Percentiles rank a stretch among this genome's conserved stretches.
phyloP scores from a whole-genome alignment of 2,329 filamentous ascomycete species.

The Didymella pinodella region DNA sequence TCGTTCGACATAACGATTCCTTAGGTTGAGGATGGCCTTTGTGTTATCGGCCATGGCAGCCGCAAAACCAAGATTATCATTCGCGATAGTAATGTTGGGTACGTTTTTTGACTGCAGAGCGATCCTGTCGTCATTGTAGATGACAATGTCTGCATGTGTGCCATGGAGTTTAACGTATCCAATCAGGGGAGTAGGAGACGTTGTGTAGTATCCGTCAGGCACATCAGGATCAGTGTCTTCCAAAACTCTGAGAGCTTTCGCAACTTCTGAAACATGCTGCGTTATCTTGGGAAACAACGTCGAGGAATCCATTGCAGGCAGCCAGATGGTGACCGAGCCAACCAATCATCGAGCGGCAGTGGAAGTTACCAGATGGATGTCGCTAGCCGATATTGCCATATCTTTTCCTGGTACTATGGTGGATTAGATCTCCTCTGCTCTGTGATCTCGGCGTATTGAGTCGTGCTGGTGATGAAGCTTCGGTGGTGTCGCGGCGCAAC shows the following conservation, averaged over 20 bases:
- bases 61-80: constrained; percentile 40
- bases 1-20: constrained; percentile 28
- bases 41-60: constrained; percentile 30
- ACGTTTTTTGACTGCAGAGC: constrained; percentile 39
- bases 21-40: constrained; percentile 25
- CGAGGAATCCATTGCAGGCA: constrained; percentile 6
- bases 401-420: neutral
- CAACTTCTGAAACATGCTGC: constrained; percentile 30
- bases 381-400: neutral
- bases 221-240: constrained; percentile 10
- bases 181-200: constrained; percentile 30
- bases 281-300: constrained; percentile 45
- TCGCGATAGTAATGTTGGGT: constrained; percentile 22
- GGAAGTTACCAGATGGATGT: neutral
- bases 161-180: constrained; percentile 48
- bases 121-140: constrained; percentile 32
- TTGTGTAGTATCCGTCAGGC: constrained; percentile 11
- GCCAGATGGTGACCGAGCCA: neutral
- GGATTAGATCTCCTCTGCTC: neutral
- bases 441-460: neutral
- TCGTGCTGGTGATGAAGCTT: neutral
- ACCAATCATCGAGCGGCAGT: neutral
- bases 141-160: constrained; percentile 44
- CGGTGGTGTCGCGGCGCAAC: neutral
- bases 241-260: constrained; percentile 27